Conservation (phyloP, 257 asterid genomes). For the Plantago ovata region DNA sequence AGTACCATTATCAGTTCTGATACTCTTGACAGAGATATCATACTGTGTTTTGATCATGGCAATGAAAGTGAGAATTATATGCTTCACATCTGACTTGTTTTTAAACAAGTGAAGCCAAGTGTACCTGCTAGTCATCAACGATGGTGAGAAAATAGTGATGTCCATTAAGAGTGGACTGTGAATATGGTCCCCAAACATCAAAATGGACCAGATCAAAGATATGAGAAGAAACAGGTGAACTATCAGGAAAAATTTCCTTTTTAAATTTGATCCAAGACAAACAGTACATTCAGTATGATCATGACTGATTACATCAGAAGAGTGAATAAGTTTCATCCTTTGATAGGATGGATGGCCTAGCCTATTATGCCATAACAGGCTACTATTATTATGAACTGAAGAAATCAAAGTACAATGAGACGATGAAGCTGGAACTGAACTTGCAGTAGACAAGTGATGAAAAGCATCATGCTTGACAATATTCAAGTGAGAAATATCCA, state of each 20-base stretch:
- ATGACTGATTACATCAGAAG: no score
- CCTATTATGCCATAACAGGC: no score
- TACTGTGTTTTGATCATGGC: not conserved
- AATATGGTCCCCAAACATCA: not conserved
- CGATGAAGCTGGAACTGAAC: no score
- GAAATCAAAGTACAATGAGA: no score
- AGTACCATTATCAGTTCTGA: not conserved
- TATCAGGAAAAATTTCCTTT: not conserved
- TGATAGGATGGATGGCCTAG: no score
- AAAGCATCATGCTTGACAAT: no score
- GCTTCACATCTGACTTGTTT: not conserved
- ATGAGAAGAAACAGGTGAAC: no score
- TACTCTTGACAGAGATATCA: not conserved
- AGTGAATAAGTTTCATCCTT: no score
- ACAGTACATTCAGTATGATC: not conserved
- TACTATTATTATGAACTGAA: no score
- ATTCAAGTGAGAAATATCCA: no score
- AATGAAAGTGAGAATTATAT: not conserved
- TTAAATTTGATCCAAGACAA: not conserved
- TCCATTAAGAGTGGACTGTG: not conserved
- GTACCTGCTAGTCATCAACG: conserved; percentile 1
- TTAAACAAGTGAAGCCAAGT: not conserved
- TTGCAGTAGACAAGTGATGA: no score
- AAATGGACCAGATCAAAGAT: conserved; percentile 7
- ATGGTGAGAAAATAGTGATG: not conserved